Evolutionary conservation across 768 basidiomycete genomes (phyloP).

Genomic region (Tricholoma matsutake): DNA sequence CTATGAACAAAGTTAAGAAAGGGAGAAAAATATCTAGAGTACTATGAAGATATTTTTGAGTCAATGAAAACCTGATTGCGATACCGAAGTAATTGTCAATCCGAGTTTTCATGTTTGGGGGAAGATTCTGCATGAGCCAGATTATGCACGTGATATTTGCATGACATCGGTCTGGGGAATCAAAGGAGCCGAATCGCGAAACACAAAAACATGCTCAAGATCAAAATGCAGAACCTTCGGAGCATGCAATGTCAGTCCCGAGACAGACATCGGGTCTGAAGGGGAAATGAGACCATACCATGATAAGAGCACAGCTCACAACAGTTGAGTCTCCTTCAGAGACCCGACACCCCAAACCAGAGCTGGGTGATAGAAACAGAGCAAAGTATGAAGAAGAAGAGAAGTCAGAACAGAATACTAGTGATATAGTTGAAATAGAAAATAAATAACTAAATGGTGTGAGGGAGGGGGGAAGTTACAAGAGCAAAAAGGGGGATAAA

Average conservation of each 20-base stretch:
- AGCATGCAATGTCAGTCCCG: slow-evolving; percentile 4
- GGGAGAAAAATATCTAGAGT: too few relatives aligned
- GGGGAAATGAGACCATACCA: slow-evolving; percentile 7
- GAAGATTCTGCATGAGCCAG: slow-evolving; percentile 6
- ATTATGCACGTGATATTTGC: slow-evolving; percentile 1
- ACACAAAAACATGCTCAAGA: slow-evolving; percentile 1
- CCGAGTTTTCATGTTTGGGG: slow-evolving; percentile 3
- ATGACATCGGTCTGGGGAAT: slow-evolving; percentile 5
- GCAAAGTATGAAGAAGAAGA: neutral
- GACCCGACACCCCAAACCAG: slow-evolving; percentile 5
- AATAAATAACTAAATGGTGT: neutral
- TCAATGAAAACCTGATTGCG: slow-evolving; percentile 4
- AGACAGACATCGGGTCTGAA: slow-evolving; percentile 6
- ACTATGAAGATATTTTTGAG: neutral
- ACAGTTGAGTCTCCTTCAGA: slow-evolving; percentile 3
- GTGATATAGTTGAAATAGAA: neutral
- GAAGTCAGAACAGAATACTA: neutral
- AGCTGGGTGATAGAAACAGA: neutral
- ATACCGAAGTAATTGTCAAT: neutral
- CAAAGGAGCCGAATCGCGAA: neutral
- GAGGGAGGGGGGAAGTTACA: too few relatives aligned
- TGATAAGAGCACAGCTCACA: neutral
- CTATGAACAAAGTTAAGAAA: too few relatives aligned
- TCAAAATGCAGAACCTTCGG: slow-evolving; percentile 4
- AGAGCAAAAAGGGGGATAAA: too few relatives aligned